Evolutionary conservation across 768 basidiomycete species (phyloP).

Genomic region (Gloeophyllum trabeum): DNA sequence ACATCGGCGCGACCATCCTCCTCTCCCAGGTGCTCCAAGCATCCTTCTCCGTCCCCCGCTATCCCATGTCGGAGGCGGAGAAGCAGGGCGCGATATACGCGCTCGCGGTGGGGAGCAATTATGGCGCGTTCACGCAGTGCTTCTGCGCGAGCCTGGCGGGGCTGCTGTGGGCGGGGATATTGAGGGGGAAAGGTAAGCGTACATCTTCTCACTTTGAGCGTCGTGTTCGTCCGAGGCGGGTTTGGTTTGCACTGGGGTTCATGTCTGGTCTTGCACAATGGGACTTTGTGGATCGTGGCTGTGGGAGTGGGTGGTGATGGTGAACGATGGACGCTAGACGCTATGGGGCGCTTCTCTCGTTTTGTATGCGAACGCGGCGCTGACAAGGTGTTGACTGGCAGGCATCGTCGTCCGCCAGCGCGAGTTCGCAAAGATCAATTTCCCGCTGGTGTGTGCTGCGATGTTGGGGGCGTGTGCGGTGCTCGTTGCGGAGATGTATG

Average conservation of each 20-base stretch:
- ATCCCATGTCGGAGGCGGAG: not conserved
- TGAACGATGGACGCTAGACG: too few species aligned
- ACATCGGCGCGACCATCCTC: constrained; percentile 87
- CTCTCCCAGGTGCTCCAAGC: constrained; percentile 67
- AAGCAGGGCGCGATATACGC: constrained; percentile 22
- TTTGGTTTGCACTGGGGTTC: too few species aligned
- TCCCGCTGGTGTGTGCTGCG: constrained; percentile 58
- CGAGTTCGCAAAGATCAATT: constrained; percentile 68
- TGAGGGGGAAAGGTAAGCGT: constrained; percentile 65
- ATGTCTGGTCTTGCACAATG: too few species aligned
- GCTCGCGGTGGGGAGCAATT: constrained; percentile 79
- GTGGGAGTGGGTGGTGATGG: too few species aligned
- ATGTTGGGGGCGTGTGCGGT: constrained; percentile 54
- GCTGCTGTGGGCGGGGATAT: constrained; percentile 69
- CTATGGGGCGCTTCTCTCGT: too few species aligned
- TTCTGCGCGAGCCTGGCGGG: constrained; percentile 87
- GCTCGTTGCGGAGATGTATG: constrained; percentile 68
- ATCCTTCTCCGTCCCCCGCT: too few species aligned
- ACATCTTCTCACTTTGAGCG: too few species aligned
- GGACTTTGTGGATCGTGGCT: too few species aligned
- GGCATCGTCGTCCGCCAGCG: constrained; percentile 43
- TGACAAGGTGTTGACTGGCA: too few species aligned
- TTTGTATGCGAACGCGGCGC: too few species aligned
- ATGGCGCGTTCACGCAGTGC: constrained; percentile 84
- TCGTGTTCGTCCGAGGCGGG: too few species aligned